Base-by-base conservation (phyloP, 2,329 filamentous ascomycete genomes). In the Diaporthe caulivora region DNA sequence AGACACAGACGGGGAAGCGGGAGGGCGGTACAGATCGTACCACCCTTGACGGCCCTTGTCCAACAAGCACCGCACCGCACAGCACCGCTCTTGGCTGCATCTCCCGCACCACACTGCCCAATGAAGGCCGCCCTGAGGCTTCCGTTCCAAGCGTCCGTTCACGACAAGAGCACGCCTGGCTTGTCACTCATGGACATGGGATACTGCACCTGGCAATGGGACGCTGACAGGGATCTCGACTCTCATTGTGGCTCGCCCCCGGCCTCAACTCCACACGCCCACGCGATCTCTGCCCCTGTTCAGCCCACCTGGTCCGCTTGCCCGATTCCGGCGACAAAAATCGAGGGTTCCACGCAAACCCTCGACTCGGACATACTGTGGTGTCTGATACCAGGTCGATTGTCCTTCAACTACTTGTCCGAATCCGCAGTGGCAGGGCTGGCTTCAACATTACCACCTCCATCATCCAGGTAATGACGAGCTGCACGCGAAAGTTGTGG, bases 201-300 rank as follows among this genome's bases (percentile, higher is more conserved):
- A 44, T n/a, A 26, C 17, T 29, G 55, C 69, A 71, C 37, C n/a
- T 40, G 40, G n/a, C 17, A 29, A 42, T 57, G 17, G 10, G 68
- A 60, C 34, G 44, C 49, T 9, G 54, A 71, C 40, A 69, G 58
- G 42, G 55, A 60, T 64, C 42, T 65, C 53, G 42, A 24, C 47
- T 29, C 55, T 71, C 24, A 37, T 55, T 54, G 47, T 65, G 18
- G 18, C 55, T 62, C 44, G 42, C 64, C 42, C 29, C 68, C 47
- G 24, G n/a, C 55, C 42, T 55, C 53, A 44, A 42, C 70, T 70
- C 71, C 73, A 73, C 71, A 62, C 47, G 71, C 57, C 65, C 73
- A 75, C 73, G 73, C 73, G 73, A 71, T 67, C 42, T 51, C 51
- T 65, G 73, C 49, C 73, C 73, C 57, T 73, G 73, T 40, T 44